Percentiles rank a stretch among this genome's conserved stretches.
Conservation (phyloP, 768 basidiomycete genomes). For the Lentinula aciculospora region DNA sequence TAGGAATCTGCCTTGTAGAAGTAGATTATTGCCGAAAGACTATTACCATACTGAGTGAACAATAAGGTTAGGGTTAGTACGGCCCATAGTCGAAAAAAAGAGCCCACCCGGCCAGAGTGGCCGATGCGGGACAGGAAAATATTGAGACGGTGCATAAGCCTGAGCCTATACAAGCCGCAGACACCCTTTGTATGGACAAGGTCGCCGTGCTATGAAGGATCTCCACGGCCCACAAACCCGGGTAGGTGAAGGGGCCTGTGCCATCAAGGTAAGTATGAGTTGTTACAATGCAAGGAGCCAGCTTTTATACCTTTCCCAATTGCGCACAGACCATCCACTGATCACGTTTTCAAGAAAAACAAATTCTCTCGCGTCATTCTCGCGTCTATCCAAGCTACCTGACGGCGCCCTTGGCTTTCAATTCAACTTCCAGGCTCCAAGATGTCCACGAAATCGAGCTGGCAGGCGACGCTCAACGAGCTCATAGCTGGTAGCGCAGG, state of each 20-base stretch:
- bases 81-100: conserved; percentile 7
- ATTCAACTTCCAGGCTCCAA: background rate
- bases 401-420: too few relatives aligned
- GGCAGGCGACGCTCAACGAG: conserved; percentile 67
- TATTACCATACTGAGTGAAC: background rate
- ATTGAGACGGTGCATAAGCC: conserved; percentile 41
- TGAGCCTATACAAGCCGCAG: conserved; percentile 40
- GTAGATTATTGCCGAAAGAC: too few relatives aligned
- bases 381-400: background rate
- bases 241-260: background rate
- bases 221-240: conserved; percentile 1
- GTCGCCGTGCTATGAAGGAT: conserved; percentile 3
- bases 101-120: conserved; percentile 34
- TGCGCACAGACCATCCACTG: conserved; percentile 10
- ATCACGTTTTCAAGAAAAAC: background rate
- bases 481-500: conserved; percentile 85
- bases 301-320: conserved; percentile 2
- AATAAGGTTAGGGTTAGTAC: conserved; percentile 9
- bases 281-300: background rate
- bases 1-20: too few relatives aligned
- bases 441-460: conserved; percentile 11
- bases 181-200: conserved; percentile 25
- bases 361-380: conserved; percentile 3
- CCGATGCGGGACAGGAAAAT: conserved; percentile 34
- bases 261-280: conserved; percentile 14